These are phyloP conservation scores for Crataegus laevigata DNA, from an alignment of 306 rosid genomes.

Conservation along the genomic window DNA sequence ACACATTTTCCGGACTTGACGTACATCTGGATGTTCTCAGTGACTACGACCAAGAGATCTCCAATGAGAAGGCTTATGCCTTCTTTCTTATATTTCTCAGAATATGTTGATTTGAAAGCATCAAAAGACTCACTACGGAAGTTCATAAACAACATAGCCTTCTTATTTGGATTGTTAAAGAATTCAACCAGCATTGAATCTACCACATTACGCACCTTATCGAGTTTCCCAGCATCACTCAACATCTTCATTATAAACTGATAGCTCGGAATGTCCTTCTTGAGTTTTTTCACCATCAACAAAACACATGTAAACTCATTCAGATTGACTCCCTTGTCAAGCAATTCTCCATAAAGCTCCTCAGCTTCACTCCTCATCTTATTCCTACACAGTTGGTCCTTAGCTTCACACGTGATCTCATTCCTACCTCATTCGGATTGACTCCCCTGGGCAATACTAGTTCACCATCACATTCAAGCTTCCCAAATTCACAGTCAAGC, in stretches of 20 bases:
- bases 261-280: slow-evolving; percentile 80
- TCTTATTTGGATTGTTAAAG: no score
- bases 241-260: slow-evolving; percentile 79
- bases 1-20: slow-evolving; percentile 76
- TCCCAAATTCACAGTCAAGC: slow-evolving; percentile 66
- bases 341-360: slow-evolving; percentile 72
- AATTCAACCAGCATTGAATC: slow-evolving; percentile 63
- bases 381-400: no score
- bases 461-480: slow-evolving; percentile 86
- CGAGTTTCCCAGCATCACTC: slow-evolving; percentile 59
- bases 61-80: slow-evolving; percentile 73
- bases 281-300: slow-evolving; percentile 88
- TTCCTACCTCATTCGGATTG: no score
- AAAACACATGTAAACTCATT: slow-evolving; percentile 75
- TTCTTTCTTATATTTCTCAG: slow-evolving; percentile 51
- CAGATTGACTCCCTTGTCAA: slow-evolving; percentile 59
- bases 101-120: no score
- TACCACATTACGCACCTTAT: slow-evolving; percentile 71
- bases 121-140: no score
- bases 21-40: slow-evolving; percentile 52
- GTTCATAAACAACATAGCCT: no score
- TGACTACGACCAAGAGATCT: slow-evolving; percentile 76
- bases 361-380: slow-evolving; percentile 50
- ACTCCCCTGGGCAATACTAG: slow-evolving; percentile 56
- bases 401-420: no score